Base-by-base conservation (phyloP, 2,329 filamentous ascomycete species). In the Dendrostoma leiphaemia region DNA sequence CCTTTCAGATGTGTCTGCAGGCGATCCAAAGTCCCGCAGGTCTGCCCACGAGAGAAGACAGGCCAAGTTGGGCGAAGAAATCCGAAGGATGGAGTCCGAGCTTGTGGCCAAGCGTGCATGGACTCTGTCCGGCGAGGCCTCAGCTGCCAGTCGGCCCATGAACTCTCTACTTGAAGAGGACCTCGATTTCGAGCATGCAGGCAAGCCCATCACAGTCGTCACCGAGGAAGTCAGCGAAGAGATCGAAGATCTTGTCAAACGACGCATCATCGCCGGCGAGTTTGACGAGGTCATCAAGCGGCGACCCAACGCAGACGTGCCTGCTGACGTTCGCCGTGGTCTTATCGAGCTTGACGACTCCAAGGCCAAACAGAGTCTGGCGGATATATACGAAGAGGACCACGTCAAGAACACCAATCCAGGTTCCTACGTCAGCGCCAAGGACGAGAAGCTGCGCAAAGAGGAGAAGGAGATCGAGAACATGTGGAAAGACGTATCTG, bases 161-260 rank as follows among this genome's bases (percentile, higher is more conserved):
- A 97, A 99, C 74, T 97, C 93, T 1, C 81, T 99, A 2, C 83
- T 99, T 1, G 92, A 97, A 67, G 85, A 97, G 73, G 91, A 97
- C 64, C 81, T 99, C 24, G 93, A 97, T 61, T 99, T 97, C 67
- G 94, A 99, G 73, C 86, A 95, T 64, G 85, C 90, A 21, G 94
- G 94, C 65, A 99, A 97, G 70, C 93, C 94, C 0, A 88, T 97
- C 1, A 91, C 93, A 1, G 89, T 97, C 57, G 91, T 97, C 68
- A 97, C 94, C 0, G 87, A 90, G 38, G 92, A 97, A 69, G 80
- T 95, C 37, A 95, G 86, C 51, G 92, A 97, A 69, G 86, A 86
- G 63, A 95, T 99, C 54, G 94, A 99, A 71, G 88, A 90, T 31
- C 82, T 99, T 56, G 92, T 99, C 75, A 97, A 97, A 73, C 85